Evolutionary conservation across 225 moss, liverwort and hornwort species (phyloP).

Genomic region (Pseudoscleropodium purum): DNA sequence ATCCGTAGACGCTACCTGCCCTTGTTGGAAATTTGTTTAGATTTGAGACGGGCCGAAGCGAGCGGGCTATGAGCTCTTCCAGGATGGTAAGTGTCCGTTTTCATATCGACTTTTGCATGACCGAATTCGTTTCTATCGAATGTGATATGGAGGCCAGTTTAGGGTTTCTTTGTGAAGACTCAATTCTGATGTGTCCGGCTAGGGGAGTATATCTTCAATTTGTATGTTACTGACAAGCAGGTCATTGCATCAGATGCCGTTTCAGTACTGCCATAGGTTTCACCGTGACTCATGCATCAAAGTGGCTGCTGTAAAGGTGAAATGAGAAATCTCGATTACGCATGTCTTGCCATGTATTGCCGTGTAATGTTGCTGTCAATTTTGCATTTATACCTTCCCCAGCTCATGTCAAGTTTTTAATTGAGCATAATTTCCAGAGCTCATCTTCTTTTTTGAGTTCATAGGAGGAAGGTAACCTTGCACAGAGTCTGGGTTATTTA

Average conservation of each 20-base stretch:
- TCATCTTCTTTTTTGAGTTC: neutral
- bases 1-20: slow-evolving; percentile 50
- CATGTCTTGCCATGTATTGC: neutral
- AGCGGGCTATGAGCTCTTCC: neutral
- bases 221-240: neutral
- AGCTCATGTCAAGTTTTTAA: neutral
- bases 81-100: neutral
- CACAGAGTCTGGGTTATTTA: neutral
- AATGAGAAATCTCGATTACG: neutral
- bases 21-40: neutral
- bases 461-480: neutral
- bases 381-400: neutral
- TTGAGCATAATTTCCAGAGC: neutral
- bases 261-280: neutral
- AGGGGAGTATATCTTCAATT: neutral
- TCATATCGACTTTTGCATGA: neutral
- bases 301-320: neutral
- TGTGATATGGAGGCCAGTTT: neutral
- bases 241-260: neutral
- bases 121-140: neutral
- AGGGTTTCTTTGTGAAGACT: neutral
- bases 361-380: neutral
- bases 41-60: neutral
- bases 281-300: neutral
- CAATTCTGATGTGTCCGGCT: neutral